Percentiles rank a stretch among this genome's conserved stretches.
These are phyloP conservation scores for Diaporthe sp. DNA, from an alignment of 2,329 filamentous ascomycete species.

Conservation along the genomic window DNA sequence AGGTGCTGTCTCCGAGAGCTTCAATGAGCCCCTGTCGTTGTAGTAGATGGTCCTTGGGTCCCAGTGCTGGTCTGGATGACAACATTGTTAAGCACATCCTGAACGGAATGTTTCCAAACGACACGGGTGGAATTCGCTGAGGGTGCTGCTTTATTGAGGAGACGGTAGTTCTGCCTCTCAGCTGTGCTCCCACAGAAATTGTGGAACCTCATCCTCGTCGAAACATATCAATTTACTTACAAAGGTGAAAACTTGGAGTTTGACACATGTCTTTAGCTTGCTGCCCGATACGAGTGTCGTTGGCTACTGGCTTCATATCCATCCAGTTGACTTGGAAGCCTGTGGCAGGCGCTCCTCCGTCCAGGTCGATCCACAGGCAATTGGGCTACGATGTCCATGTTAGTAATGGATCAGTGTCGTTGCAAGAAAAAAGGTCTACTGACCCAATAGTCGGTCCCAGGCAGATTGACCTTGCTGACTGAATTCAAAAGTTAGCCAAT, in stretches of 20 bases:
- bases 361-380: not conserved
- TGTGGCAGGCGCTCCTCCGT: not conserved
- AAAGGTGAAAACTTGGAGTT: not conserved
- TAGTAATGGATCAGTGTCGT: not conserved
- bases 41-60: not conserved
- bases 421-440: not conserved
- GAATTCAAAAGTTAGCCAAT: not conserved
- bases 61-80: not conserved
- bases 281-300: not conserved
- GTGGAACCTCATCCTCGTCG: not conserved
- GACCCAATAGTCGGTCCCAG: not conserved
- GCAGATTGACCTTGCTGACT: not conserved
- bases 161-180: not conserved
- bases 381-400: not conserved
- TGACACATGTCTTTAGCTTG: not conserved
- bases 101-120: not conserved
- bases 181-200: not conserved
- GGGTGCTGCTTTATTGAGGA: not conserved
- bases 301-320: not conserved
- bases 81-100: not conserved
- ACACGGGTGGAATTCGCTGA: too few species aligned
- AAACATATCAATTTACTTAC: not conserved
- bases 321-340: slow-evolving; percentile 6
- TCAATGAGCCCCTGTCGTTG: not conserved
- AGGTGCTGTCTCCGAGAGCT: not conserved